Evolutionary conservation across 495 filamentous ascomycete genomes (phyloP).

Genomic region (Apiosordaria backusii): DNA sequence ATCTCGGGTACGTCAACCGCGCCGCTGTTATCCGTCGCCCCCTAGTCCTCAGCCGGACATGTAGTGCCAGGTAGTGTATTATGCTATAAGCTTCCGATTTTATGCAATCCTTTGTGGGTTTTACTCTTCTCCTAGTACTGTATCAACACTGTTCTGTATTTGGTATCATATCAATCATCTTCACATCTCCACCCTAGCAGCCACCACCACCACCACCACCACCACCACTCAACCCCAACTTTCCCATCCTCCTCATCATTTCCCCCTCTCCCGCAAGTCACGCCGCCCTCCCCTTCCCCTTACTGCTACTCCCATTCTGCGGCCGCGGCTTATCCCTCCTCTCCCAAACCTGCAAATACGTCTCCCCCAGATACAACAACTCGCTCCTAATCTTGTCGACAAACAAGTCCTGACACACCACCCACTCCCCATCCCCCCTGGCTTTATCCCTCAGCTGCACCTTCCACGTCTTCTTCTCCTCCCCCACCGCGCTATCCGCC

Average conservation of each 20-base stretch:
- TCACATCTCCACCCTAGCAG: too few species aligned
- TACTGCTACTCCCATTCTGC: conserved; percentile 12
- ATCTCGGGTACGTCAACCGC: not conserved
- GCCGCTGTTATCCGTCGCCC: not conserved
- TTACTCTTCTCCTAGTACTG: not conserved
- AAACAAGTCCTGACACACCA: conserved; percentile 89
- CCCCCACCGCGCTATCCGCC: conserved; percentile 63
- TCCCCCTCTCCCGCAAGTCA: not conserved
- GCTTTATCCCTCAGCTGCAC: conserved; percentile 60
- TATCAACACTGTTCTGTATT: not conserved
- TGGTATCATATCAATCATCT: not conserved
- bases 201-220: too few species aligned
- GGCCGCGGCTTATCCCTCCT: conserved; percentile 54
- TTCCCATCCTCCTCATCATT: conserved; percentile 4
- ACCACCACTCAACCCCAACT: not conserved
- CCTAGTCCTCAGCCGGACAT: not conserved
- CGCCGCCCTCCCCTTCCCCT: conserved; percentile 30
- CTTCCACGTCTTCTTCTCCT: conserved; percentile 80
- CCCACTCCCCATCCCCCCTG: conserved; percentile 73
- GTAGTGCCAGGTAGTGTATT: too few species aligned
- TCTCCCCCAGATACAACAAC: conserved; percentile 86
- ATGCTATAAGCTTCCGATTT: not conserved
- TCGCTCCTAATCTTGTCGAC: conserved; percentile 83
- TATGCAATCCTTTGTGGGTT: not conserved
- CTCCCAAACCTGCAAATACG: conserved; percentile 96